A percentile compares a stretch with the other conserved stretches of the same genome.
These are phyloP conservation scores for Medicago truncatula DNA, from an alignment of 306 rosid species.

Conservation along the genomic window DNA sequence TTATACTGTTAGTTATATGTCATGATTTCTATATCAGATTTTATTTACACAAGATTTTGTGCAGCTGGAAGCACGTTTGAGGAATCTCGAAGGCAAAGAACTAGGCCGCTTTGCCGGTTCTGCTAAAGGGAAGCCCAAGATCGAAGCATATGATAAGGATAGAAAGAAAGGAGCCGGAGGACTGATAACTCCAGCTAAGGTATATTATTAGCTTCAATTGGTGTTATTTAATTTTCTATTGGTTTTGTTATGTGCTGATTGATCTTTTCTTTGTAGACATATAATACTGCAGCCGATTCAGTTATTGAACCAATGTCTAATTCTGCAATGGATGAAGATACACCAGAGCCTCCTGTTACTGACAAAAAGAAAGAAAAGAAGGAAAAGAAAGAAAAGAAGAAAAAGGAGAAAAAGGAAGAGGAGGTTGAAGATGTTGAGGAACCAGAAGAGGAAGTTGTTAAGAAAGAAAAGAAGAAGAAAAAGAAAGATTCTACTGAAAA, in stretches of 20 bases:
- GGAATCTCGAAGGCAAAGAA: conserved; percentile 88
- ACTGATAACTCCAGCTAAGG: conserved; percentile 87
- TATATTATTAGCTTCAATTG: conserved; percentile 37
- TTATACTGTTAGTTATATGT: background rate
- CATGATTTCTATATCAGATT: background rate
- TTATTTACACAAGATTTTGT: conserved; percentile 13
- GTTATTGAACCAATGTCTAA: conserved; percentile 52
- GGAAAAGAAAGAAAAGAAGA: conserved; percentile 55
- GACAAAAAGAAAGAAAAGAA: conserved; percentile 62
- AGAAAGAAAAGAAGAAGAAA: conserved; percentile 54
- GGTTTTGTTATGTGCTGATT: background rate
- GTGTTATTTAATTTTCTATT: background rate
- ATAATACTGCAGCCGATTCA: conserved; percentile 84
- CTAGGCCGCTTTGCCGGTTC: conserved; percentile 85
- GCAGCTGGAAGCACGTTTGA: conserved; percentile 81
- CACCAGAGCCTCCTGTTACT: conserved; percentile 42
- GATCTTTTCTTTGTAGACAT: conserved; percentile 59
- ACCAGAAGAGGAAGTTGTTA: conserved; percentile 40
- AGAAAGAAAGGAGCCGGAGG: conserved; percentile 80
- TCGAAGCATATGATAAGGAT: conserved; percentile 91
- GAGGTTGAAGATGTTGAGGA: conserved; percentile 43
- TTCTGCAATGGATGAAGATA: conserved; percentile 51
- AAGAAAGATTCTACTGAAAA: conserved; percentile 39
- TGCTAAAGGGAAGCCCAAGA: conserved; percentile 88
- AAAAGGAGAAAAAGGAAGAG: conserved; percentile 38